phyloP scores from a whole-genome alignment of 78 protist genomes.

The Dictyostelium capitatum region DNA sequence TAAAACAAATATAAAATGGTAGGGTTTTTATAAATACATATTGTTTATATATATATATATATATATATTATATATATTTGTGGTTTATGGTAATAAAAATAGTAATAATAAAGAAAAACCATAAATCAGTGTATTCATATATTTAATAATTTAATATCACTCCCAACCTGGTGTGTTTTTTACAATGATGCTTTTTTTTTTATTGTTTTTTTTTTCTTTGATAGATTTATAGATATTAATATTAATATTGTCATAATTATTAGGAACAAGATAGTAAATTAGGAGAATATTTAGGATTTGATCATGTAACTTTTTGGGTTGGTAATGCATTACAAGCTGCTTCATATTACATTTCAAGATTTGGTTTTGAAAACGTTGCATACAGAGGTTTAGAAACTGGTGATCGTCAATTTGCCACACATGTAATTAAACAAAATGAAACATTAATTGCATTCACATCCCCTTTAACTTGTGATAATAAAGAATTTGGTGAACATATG shows the following conservation, averaged over 20 bases:
- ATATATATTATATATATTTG: too few species aligned
- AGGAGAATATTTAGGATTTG: conserved; percentile 63
- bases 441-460: conserved; percentile 79
- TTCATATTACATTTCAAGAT: conserved; percentile 85
- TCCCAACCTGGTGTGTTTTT: too few species aligned
- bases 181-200: not conserved
- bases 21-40: too few species aligned
- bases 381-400: conserved; percentile 95
- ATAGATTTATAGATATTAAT: not conserved
- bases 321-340: conserved; percentile 97
- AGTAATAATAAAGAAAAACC: too few species aligned
- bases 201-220: too few species aligned
- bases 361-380: conserved; percentile 90
- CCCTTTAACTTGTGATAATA: conserved; percentile 52
- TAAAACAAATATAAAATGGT: not conserved
- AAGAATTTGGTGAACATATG: conserved; percentile 76
- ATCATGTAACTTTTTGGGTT: conserved; percentile 82
- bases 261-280: not conserved
- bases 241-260: not conserved
- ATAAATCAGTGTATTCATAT: too few species aligned
- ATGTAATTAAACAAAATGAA: conserved; percentile 83
- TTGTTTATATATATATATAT: too few species aligned
- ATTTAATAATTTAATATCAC: too few species aligned
- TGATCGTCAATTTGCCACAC: conserved; percentile 88
- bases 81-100: too few species aligned